Conservation (phyloP, 129 eudicot genomes). For the Flaveria trinervia region DNA sequence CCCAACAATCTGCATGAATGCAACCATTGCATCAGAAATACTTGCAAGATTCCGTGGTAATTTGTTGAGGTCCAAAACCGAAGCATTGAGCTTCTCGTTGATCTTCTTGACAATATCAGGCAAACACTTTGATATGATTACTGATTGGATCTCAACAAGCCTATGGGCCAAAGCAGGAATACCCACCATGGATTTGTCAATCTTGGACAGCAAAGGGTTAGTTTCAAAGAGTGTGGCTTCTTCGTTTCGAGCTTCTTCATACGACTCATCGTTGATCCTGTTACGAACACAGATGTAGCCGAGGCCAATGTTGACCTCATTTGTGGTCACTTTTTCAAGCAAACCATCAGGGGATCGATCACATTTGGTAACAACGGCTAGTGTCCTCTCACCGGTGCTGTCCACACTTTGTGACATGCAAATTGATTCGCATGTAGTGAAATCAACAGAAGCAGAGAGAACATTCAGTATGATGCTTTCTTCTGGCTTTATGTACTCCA, state of each 20-base stretch:
- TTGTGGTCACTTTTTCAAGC: slow-evolving; percentile 41
- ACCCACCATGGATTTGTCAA: slow-evolving; percentile 36
- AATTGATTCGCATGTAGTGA: slow-evolving; percentile 39
- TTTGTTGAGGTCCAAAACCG: slow-evolving; percentile 34
- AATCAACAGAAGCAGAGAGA: slow-evolving; percentile 37
- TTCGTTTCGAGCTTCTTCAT: slow-evolving; percentile 31
- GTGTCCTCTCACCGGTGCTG: slow-evolving; percentile 37
- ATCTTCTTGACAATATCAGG: slow-evolving; percentile 33
- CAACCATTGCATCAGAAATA: slow-evolving; percentile 39
- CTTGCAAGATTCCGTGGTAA: slow-evolving; percentile 36
- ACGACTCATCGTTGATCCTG: slow-evolving; percentile 31
- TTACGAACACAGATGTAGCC: slow-evolving; percentile 36
- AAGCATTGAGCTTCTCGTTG: slow-evolving; percentile 34
- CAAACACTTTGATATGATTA: slow-evolving; percentile 35
- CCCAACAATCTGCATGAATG: slow-evolving; percentile 38
- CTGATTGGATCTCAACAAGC: slow-evolving; percentile 29
- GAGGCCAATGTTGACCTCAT: slow-evolving; percentile 48
- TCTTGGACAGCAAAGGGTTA: slow-evolving; percentile 32
- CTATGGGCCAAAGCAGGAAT: slow-evolving; percentile 25
- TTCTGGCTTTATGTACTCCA: slow-evolving; percentile 43
- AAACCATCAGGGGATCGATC: slow-evolving; percentile 37
- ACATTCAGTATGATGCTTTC: slow-evolving; percentile 50
- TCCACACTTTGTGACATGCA: slow-evolving; percentile 40
- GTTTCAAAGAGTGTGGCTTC: slow-evolving; percentile 32
- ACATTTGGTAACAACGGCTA: slow-evolving; percentile 44